Base-by-base conservation (phyloP, 108 stramenopile species). In the Bacterosira constricta region DNA sequence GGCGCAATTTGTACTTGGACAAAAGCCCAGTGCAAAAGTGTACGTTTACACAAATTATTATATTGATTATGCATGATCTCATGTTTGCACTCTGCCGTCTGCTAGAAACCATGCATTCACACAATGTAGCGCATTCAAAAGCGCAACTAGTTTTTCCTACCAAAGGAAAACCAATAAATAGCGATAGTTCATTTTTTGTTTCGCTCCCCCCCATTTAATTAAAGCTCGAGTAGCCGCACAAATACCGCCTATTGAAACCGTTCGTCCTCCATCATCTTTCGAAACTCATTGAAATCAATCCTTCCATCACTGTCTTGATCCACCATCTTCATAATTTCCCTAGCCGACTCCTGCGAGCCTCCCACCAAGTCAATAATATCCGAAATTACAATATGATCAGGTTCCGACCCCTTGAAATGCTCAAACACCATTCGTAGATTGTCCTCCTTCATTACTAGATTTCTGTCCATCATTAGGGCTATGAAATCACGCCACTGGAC, bases 401-500 rank as follows among this genome's bases (percentile, higher is more conserved):
- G 73, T 50, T 84, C 86, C 6, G 71, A 69, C 54, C 86, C 87
- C 44, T 86, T 83, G 51, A 96, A 96, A 65, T 93, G 86, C 44
- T 93, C 87, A 65, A 93, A 96, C 7, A 91, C 92, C 75, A 83
- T 82, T 23, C 75, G 79, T 51, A 96, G 75, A 49, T 93, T 93
- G 80, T 96, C 95, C 65, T 93, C 90, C 39, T 86, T 63, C 66
- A 93, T 77, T 1, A 85, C 83, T 6, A 86, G 69, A 67, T 75
- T 88, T 67, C 88, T 88, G 75, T 93, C 92, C 67, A 93, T 86
- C 47, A 91, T 93, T 0, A 88, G 86, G 11, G 92, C 90, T 38
- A 92, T 64, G 69, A 96, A 96, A 17, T 90, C 90, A 51, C 86
- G 88, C 87, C 90, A 92, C 58, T 93, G 88, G 17, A 96, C 53